A percentile compares a stretch with the other conserved stretches of the same genome.
Conservation (phyloP, 176 grass and related monocot genomes). For the bread wheat (Triticum aestivum) region IWGSC_CS_RefSeq_v2.1 NC_057813.1:428768545-428769044, state of each 20-base stretch:
- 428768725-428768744: neutral
- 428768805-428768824: neutral
- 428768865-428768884: too few species aligned
- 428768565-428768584: neutral
- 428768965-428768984: too few species aligned
- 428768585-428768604: neutral
- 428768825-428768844: neutral
- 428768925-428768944: too few species aligned
- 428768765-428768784: neutral
- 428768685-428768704: too few species aligned
- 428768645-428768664: neutral
- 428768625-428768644: neutral
- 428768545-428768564: neutral
- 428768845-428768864: too few species aligned
- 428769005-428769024: too few species aligned
- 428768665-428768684: neutral
- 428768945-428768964: too few species aligned
- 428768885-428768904: too few species aligned
- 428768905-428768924: too few species aligned
- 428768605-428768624: neutral
- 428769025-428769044: too few species aligned
- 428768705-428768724: neutral
- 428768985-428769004: too few species aligned
- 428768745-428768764: neutral
- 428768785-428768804: neutral